These are phyloP conservation scores for Phytophthora tubulina DNA, from an alignment of 352 stramenopile species.

Conservation along the genomic window DNA sequence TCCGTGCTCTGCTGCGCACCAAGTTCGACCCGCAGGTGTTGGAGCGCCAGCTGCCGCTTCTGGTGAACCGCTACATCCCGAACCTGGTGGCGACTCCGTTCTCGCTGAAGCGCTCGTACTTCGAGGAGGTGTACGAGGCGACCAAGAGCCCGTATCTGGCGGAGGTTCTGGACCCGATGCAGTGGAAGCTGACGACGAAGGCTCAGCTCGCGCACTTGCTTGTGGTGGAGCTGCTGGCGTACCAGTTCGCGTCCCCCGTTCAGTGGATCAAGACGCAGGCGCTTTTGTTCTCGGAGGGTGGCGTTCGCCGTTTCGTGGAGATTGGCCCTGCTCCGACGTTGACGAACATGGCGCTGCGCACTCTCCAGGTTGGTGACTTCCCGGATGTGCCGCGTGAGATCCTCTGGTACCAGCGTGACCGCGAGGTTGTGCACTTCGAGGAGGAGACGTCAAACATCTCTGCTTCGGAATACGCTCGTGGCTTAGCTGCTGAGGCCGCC, in stretches of 20 bases:
- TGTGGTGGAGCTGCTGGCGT: conserved; percentile 87
- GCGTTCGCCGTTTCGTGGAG: conserved; percentile 81
- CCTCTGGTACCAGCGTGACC: conserved; percentile 87
- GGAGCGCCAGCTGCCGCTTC: conserved; percentile 68
- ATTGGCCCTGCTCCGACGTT: conserved; percentile 85
- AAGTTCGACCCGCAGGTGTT: conserved; percentile 80
- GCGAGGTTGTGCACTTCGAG: conserved; percentile 85
- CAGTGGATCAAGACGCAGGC: conserved; percentile 92
- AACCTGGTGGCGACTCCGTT: conserved; percentile 89
- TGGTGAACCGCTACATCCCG: conserved; percentile 87
- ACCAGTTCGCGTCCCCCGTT: conserved; percentile 91
- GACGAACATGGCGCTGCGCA: conserved; percentile 87
- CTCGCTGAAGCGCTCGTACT: conserved; percentile 78
- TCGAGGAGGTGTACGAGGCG: conserved; percentile 74
- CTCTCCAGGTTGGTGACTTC: conserved; percentile 77
- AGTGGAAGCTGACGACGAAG: conserved; percentile 74
- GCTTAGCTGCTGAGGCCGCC: conserved; percentile 24
- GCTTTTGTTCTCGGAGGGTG: conserved; percentile 71
- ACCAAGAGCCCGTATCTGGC: conserved; percentile 80
- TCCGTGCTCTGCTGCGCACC: conserved; percentile 74
- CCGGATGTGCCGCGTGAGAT: conserved; percentile 67
- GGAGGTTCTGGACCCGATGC: conserved; percentile 71
- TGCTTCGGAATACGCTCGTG: conserved; percentile 69
- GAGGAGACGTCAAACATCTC: conserved; percentile 69
- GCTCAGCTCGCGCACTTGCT: conserved; percentile 81